phyloP scores from a whole-genome alignment of 352 stramenopile species.

The Pythium brassicae region DNA sequence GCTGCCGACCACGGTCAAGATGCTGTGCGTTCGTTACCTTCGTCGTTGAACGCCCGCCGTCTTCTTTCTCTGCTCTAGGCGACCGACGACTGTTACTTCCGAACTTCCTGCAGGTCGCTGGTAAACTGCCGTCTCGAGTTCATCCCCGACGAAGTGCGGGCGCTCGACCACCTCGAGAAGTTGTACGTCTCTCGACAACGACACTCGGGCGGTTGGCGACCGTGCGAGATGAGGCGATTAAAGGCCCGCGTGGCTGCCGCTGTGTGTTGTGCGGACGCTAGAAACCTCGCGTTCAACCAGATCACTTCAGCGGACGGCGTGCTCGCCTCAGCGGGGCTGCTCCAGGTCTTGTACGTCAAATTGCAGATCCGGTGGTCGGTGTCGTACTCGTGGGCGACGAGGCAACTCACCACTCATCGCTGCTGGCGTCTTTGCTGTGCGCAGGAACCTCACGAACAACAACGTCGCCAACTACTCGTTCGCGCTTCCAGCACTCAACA shows the following conservation, averaged over 20 bases:
- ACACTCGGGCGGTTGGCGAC: background rate
- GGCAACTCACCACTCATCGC: background rate
- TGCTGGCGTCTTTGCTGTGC: background rate
- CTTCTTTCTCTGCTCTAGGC: background rate
- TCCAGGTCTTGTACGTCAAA: conserved; percentile 40
- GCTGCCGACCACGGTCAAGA: conserved; percentile 42
- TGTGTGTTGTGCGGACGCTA: conserved; percentile 8
- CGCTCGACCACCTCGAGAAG: conserved; percentile 33
- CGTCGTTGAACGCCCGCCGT: background rate
- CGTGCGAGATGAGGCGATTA: background rate
- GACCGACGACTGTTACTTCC: background rate
- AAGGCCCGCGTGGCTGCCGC: background rate
- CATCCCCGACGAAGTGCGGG: conserved; percentile 36
- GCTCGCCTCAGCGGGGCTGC: conserved; percentile 22
- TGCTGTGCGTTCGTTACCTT: conserved; percentile 29
- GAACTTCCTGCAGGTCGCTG: conserved; percentile 22
- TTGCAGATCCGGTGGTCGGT: background rate
- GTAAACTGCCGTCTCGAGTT: conserved; percentile 41
- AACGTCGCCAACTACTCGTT: conserved; percentile 29
- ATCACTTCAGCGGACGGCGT: conserved; percentile 25
- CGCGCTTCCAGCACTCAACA: conserved; percentile 28
- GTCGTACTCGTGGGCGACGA: background rate
- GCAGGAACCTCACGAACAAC: conserved; percentile 54
- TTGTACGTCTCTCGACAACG: conserved; percentile 23
- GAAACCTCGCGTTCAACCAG: conserved; percentile 45